Evolutionary conservation across 305 asterid genomes (phyloP), one percentile per base, ranked within the genome.

Genomic region (Fraxinus nigra): DNA sequence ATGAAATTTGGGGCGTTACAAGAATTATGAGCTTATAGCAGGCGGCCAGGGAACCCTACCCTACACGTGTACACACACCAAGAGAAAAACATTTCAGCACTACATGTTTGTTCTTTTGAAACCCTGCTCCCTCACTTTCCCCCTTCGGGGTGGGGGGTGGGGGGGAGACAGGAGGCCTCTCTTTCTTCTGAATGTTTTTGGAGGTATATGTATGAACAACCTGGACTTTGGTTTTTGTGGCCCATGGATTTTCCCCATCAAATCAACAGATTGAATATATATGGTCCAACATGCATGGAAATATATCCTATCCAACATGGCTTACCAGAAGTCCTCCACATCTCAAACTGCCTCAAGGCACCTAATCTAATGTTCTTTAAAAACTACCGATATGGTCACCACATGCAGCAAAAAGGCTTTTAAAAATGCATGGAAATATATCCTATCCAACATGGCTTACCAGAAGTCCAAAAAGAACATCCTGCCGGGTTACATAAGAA

Each of bases 391-490:
- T 22, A 33, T 46, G 43, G 4, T 28, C 51, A 67, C 34, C 34
- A 77, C 13, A 77, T 81, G 84, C 73, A 80, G 74, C 65, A 72
- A 78, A 78, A 35, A 59, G 5, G 56, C 72, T 6, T 20, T 59
- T 9, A n/a, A 61, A 70, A 75, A 74, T 30, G 78, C 72, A 82
- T 48, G 37, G 63, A 83, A 78, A 33, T 48, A 61, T 61, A 72
- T 54, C 72, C 16, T 13, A 22, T 80, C 56, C 73, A 67, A 65
- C 32, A 78, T 76, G 80, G 79, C 95, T 90, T 87, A 96, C 98
- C 97, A 96, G 85, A 84, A 94, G 92, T 78, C 95, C 97, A 87
- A 96, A 91, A 67, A 96, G 91, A 81, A 80, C 90, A 80, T 94
- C 99, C 84, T 87, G 95, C 85, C 89, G 91, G 84, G 89, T 81